Evolutionary conservation across 768 basidiomycete genomes (phyloP), one percentile per base, ranked within the genome.

Genomic region (Tremella mesenterica): DNA sequence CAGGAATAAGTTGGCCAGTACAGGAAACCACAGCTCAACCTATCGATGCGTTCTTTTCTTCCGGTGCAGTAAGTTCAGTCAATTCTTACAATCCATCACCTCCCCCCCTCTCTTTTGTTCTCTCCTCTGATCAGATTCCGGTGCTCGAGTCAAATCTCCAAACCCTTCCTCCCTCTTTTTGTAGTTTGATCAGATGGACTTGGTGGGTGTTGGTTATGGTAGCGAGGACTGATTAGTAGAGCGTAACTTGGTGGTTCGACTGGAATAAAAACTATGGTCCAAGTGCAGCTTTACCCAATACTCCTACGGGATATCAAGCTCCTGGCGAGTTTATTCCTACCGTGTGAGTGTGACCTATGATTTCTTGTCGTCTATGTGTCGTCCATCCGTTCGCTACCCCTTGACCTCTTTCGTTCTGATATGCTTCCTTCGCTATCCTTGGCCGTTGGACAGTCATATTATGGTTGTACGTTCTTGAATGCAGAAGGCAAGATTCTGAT

Each of bases 1-100:
- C 38, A 41, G 64, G 64, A 25, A 48, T 65, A 4, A 50, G 57
- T 26, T 65, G 61, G 64, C 54, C 61, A 8, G 48, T 56, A 8
- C 61, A 63, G 33, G 64, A 65, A 33, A 16, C 13, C 1, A 39
- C 56, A n/a, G 45, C 48, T 0, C 39, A 20, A n/a, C 64, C 64
- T 3, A 44, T 65, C 16, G 50, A 38, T 8, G 50, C 54, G 20
- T 61, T 63, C 61, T 61, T 65, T 46, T 33, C 38, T 2, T 4
- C 48, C 16, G 56, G 49, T 14, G 58, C 61, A 18, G 62, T 64
- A 23, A 60, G 62, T 45, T 8, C 33, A n/a, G n/a, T 34, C 18
- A 34, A 34, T 16, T 25, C 18, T 5, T 16, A 41, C 38, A 16
- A n/a, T 41, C 38, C 4, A 5, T 5, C 23, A n/a, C 38, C 14